A percentile compares a stretch with the other conserved stretches of the same genome.
phyloP scores from a whole-genome alignment of 306 rosid genomes.

The Hippophae gyantsensis region DNA sequence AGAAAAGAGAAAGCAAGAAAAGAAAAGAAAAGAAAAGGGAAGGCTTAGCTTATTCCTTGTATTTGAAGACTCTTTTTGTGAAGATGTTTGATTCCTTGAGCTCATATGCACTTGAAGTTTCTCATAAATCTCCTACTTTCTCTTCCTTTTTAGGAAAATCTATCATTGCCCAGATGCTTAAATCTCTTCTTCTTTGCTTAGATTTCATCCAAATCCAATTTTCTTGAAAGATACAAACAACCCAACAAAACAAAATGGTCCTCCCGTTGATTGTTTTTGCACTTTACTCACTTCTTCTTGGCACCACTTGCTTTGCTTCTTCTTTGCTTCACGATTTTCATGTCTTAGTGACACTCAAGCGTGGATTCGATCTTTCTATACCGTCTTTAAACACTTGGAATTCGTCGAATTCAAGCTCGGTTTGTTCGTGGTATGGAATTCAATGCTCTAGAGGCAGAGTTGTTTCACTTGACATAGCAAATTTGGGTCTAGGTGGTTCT shows the following conservation, averaged over 20 bases:
- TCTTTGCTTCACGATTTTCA: slow-evolving; percentile 58
- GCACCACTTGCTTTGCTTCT: slow-evolving; percentile 37
- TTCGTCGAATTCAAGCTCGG: slow-evolving; percentile 35
- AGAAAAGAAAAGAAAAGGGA: slow-evolving; percentile 37
- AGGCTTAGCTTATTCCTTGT: slow-evolving; percentile 55
- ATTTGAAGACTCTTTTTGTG: slow-evolving; percentile 59
- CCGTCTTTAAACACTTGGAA: slow-evolving; percentile 51
- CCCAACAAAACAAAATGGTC: slow-evolving; percentile 31
- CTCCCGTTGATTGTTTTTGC: slow-evolving; percentile 36
- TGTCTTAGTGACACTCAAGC: slow-evolving; percentile 41
- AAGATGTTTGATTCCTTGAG: slow-evolving; percentile 72
- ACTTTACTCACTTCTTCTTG: slow-evolving; percentile 54
- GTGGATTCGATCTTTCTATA: slow-evolving; percentile 49
- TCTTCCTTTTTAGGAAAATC: slow-evolving; percentile 34
- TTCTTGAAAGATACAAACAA: slow-evolving; percentile 17
- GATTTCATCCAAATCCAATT: slow-evolving; percentile 42
- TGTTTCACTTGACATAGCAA: slow-evolving; percentile 49
- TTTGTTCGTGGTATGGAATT: slow-evolving; percentile 70
- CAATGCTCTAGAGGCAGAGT: slow-evolving; percentile 52
- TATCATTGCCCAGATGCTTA: slow-evolving; percentile 30
- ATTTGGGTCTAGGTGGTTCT: slow-evolving; percentile 48
- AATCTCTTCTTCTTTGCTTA: slow-evolving; percentile 37
- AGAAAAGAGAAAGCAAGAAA: slow-evolving; percentile 30
- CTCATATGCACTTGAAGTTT: slow-evolving; percentile 42
- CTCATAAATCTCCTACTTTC: slow-evolving; percentile 52